Evolutionary conservation across 345 rosid species (phyloP).

Genomic region (Arabis hirsuta): DNA sequence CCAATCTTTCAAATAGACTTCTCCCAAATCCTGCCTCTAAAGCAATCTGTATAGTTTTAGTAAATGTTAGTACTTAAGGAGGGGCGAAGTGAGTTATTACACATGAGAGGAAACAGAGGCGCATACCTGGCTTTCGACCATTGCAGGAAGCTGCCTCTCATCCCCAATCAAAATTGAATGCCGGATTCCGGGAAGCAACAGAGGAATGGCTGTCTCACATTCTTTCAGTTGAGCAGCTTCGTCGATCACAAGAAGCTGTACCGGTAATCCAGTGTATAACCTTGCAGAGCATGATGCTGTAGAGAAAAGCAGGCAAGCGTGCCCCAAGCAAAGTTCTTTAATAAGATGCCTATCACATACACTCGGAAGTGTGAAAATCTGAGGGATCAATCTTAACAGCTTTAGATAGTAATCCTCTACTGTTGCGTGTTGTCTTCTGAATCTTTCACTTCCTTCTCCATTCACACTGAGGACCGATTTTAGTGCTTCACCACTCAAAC

Average conservation of each 20-base stretch:
- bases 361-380: conserved; percentile 17
- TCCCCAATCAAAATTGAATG: conserved; percentile 55
- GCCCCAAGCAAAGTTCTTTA: conserved; percentile 42
- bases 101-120: background rate
- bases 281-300: conserved; percentile 51
- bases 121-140: conserved; percentile 52
- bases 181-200: conserved; percentile 49
- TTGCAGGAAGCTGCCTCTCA: conserved; percentile 53
- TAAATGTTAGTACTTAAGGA: background rate
- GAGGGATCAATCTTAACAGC: conserved; percentile 30
- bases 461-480: conserved; percentile 11
- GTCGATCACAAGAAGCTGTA: conserved; percentile 51
- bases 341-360: conserved; percentile 21
- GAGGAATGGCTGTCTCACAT: conserved; percentile 54
- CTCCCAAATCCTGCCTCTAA: conserved; percentile 53
- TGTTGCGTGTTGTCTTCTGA: background rate
- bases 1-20: conserved; percentile 73
- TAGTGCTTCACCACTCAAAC: conserved; percentile 14
- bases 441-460: conserved; percentile 11
- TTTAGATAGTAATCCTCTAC: conserved; percentile 25
- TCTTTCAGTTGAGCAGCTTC: conserved; percentile 63
- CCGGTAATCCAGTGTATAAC: conserved; percentile 32
- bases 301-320: conserved; percentile 51
- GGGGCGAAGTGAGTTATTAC: background rate
- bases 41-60: conserved; percentile 46